These are phyloP conservation scores for Bipolaris bicolor DNA, from an alignment of 2,329 filamentous ascomycete genomes.

Conservation along the genomic window DNA sequence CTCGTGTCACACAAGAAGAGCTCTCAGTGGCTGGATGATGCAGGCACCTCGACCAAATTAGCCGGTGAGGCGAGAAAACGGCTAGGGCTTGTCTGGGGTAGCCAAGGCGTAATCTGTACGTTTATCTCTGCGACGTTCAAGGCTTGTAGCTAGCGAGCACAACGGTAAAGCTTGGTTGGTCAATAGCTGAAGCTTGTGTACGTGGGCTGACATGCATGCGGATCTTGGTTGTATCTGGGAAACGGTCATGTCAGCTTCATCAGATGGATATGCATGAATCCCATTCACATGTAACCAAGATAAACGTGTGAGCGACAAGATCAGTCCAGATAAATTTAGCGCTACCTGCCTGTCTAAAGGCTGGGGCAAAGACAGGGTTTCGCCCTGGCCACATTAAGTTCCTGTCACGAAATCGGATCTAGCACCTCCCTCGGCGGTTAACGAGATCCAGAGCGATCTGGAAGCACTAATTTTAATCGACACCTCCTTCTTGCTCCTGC, in stretches of 20 bases:
- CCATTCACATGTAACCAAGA: not conserved
- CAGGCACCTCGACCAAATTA: not conserved
- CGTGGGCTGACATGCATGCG: conserved; percentile 28
- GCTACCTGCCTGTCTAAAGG: not conserved
- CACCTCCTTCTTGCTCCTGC: not conserved
- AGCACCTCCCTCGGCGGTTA: not conserved
- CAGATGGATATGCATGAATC: not conserved
- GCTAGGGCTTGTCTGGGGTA: not conserved
- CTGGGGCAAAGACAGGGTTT: not conserved
- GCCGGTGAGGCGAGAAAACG: conserved; percentile 10
- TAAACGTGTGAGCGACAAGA: not conserved
- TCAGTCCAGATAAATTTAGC: not conserved
- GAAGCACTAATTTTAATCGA: not conserved
- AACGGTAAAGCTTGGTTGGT: conserved; percentile 24
- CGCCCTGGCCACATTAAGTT: not conserved
- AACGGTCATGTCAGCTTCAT: not conserved
- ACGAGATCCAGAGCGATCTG: not conserved
- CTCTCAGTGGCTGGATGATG: conserved; percentile 15
- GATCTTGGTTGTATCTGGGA: not conserved
- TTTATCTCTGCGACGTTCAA: conserved; percentile 6
- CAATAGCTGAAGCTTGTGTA: conserved; percentile 24
- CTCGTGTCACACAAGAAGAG: conserved; percentile 22
- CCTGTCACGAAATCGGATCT: not conserved
- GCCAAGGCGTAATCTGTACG: not conserved
- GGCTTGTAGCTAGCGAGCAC: conserved; percentile 6